phyloP scores from a whole-genome alignment of 202 grass and related monocot species.

The Dendrocalamus latiflorus region DNA sequence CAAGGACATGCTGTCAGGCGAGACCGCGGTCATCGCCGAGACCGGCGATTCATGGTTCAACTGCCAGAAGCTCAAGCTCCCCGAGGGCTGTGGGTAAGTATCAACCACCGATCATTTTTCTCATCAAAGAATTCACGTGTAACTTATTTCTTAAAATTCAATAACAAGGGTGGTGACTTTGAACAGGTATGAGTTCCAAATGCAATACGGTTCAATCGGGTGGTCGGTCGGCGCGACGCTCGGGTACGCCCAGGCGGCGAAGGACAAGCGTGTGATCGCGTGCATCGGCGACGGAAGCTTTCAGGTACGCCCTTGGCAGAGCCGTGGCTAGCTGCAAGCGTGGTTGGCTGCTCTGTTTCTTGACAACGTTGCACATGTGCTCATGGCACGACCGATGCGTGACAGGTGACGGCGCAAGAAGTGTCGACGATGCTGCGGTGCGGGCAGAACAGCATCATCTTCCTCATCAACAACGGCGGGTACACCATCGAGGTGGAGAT shows the following conservation, averaged over 20 bases:
- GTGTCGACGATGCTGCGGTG: slow-evolving; percentile 73
- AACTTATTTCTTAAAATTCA: not conserved
- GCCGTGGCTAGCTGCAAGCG: not conserved
- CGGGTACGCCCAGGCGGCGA: slow-evolving; percentile 44
- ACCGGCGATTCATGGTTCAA: slow-evolving; percentile 65
- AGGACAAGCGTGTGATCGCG: slow-evolving; percentile 46
- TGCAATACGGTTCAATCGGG: slow-evolving; percentile 51
- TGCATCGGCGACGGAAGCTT: slow-evolving; percentile 55
- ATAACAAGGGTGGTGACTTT: not conserved
- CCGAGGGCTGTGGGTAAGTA: slow-evolving; percentile 38
- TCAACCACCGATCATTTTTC: not conserved
- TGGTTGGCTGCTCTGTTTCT: not conserved
- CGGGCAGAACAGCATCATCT: slow-evolving; percentile 50
- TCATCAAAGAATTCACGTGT: not conserved
- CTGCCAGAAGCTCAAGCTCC: slow-evolving; percentile 59
- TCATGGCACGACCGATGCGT: not conserved
- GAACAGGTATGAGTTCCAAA: slow-evolving; percentile 51
- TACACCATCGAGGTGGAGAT: slow-evolving; percentile 66
- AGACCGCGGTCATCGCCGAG: slow-evolving; percentile 49
- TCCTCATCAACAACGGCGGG: slow-evolving; percentile 69
- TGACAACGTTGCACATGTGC: not conserved
- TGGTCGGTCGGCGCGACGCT: slow-evolving; percentile 51
- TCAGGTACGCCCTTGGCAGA: slow-evolving; percentile 1
- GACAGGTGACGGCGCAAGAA: slow-evolving; percentile 56
- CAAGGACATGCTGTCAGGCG: slow-evolving; percentile 35